Base-by-base conservation (phyloP, 805 yeast genomes). In the Kluyveromyces starmeri region DNA sequence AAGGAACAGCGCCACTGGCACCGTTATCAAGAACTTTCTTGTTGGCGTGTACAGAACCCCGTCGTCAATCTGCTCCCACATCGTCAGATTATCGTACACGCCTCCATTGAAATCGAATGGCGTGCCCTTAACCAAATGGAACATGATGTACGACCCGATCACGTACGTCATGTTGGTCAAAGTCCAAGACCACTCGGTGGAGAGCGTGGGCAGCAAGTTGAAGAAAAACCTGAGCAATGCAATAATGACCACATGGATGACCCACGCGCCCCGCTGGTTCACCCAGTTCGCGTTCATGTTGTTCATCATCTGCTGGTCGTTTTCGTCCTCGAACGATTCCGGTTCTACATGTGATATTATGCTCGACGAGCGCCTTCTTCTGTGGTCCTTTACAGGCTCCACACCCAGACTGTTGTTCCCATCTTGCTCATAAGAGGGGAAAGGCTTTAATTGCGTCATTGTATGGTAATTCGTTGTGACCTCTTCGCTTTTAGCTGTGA, bases 21-120 rank as follows among this genome's bases (percentile, higher is more conserved):
- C 96, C 32, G 83, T 77, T 64, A 89, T 73, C 45, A 89, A 66
- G 53, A 86, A 89, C 61, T 89, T 89, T 67, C 92, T 88, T 24
- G 95, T 78, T 9, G 98, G 98, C 0, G 98, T 92, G 58, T 88
- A 89, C 59, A 86, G 94, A 53, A 86, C 96, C 39, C 97, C 98
- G 50, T 88, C 78, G 58, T 83, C 94, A 24, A 67, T 79, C 61
- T 89, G 98, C 61, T 89, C 98, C 98, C 98, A 89, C 96, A 89
- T 85, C 15, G 96, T 92, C 46, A 89, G 68, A 51, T 84, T 79
- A 55, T 89, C 98, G 60, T 82, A 92, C 0, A 96, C 97, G 27
- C 98, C 98, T 26, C 83, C 79, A 54, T 88, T 92, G 65, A 89
- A 88, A 49, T 92, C 98, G 55, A 89, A 92, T 0, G 98, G 98